Base-by-base conservation (phyloP, 805 yeast genomes). In the Barnettozyma californica region DNA sequence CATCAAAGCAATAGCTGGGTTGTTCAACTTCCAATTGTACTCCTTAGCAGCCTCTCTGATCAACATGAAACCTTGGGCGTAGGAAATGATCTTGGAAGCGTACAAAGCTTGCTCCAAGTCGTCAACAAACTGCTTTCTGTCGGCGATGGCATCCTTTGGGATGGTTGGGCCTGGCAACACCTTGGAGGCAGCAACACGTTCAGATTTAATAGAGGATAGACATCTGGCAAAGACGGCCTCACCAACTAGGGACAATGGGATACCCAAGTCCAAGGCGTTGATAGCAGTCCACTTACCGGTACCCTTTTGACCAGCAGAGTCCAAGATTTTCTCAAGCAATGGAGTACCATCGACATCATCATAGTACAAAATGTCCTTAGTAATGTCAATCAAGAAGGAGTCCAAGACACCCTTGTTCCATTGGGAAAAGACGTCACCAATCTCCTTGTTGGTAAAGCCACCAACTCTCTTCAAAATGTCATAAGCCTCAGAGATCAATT, bases 211-310 rank as follows among this genome's bases (percentile, higher is more conserved):
- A 52, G 98, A 88, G 58, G 98, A 91, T 64, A 92, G 74, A 77
- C 96, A 87, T 80, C 99, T 87, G 56, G 98, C 78, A 68, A 92
- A 91, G 61, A 92, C 99, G 53, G 99, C 98, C 80, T 92, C 99
- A 71, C 98, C 97, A 63, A 92, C 94, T 69, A 92, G 80, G 54
- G 98, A 90, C 62, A 92, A 96, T 61, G 99, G 99, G 87, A 88
- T 89, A 72, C 98, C 98, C 62, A 94, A 79, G 73, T 94, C 98
- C 64, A 92, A 78, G 55, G 98, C 98, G 70, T 90, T 91, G 72
- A 92, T 88, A 57, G 98, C 97, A 61, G 98, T 94, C 99, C 99
- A 92, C 78, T 92, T 92, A 78, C 99, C 99, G 60, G 99, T 92
- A 81, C 99, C 99, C 81, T 92, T 92, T 80, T 92, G 98, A 64